phyloP scores from a whole-genome alignment of 176 grass and related monocot species.

The Microstegium vimineum region DNA sequence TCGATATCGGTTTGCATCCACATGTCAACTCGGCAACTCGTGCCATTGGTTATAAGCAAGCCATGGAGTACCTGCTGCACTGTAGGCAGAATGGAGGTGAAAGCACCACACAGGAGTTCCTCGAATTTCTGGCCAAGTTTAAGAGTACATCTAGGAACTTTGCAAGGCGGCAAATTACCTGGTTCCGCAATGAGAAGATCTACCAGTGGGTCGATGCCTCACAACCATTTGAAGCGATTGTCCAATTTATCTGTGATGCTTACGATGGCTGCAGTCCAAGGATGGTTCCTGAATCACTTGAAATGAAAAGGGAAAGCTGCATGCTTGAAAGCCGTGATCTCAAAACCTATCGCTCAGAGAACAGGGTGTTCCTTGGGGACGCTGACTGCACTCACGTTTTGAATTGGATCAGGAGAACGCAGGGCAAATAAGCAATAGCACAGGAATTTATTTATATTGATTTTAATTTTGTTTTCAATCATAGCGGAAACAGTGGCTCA shows the following conservation, averaged over 20 bases:
- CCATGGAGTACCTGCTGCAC: constrained; percentile 72
- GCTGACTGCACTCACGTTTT: constrained; percentile 46
- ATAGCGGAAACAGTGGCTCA: neutral
- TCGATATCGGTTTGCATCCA: constrained; percentile 62
- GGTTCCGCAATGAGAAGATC: constrained; percentile 71
- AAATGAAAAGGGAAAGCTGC: constrained; percentile 55
- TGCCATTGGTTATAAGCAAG: constrained; percentile 65
- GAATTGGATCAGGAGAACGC: constrained; percentile 68
- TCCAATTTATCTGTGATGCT: constrained; percentile 56
- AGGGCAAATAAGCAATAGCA: neutral
- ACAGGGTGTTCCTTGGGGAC: constrained; percentile 54
- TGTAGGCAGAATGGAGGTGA: constrained; percentile 62
- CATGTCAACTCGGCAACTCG: constrained; percentile 58
- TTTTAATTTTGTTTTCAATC: neutral
- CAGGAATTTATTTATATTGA: neutral
- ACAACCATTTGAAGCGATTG: constrained; percentile 51
- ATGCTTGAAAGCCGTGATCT: constrained; percentile 31
- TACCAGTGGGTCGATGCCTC: constrained; percentile 73
- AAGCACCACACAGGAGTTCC: constrained; percentile 54
- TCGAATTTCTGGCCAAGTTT: constrained; percentile 53
- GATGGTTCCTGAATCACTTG: constrained; percentile 56
- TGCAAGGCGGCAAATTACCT: constrained; percentile 75
- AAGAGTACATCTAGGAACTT: constrained; percentile 69
- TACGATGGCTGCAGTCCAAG: constrained; percentile 21
- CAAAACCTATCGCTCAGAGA: constrained; percentile 57